Evolutionary conservation across 805 yeast species (phyloP).

Genomic region (Saccharomycopsis amapae): DNA sequence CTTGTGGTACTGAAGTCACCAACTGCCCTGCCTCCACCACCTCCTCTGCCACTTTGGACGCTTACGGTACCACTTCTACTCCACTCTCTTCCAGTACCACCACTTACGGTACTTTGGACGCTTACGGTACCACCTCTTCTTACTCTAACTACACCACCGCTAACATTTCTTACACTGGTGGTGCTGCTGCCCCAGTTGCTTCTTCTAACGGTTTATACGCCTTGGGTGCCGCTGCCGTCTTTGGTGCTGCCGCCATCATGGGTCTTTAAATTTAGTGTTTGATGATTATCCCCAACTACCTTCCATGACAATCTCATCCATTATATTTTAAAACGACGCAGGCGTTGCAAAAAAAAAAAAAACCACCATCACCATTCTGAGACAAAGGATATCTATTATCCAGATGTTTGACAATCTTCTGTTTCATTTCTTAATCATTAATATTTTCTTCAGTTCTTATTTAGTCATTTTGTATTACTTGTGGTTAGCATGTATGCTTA

Average conservation of each 20-base stretch:
- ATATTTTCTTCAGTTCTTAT: too few relatives aligned
- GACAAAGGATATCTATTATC: too few relatives aligned
- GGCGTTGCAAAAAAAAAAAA: too few relatives aligned
- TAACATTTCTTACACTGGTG: conserved; percentile 8
- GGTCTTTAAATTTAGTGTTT: conserved; percentile 15
- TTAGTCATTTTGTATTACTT: too few relatives aligned
- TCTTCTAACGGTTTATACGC: conserved; percentile 9
- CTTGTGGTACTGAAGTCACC: conserved; percentile 25
- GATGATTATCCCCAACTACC: too few relatives aligned
- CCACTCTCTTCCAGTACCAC: conserved; percentile 1
- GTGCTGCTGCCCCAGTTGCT: conserved; percentile 4
- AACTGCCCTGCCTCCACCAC: conserved; percentile 20
- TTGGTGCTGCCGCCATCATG: conserved; percentile 18
- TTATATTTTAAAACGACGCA: too few relatives aligned
- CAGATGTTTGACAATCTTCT: too few relatives aligned
- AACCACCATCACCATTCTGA: too few relatives aligned
- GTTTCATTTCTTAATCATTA: too few relatives aligned
- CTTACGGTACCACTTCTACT: conserved; percentile 16
- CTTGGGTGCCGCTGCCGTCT: conserved; percentile 16
- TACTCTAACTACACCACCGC: conserved; percentile 8
- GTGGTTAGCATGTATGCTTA: too few relatives aligned
- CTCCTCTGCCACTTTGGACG: conserved; percentile 16
- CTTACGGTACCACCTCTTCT: conserved; percentile 13
- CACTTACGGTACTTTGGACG: conserved; percentile 14
- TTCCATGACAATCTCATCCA: too few relatives aligned